Evolutionary conservation across 1,139 yeast species (phyloP).

Genomic region (Lodderomyces beijingensis): DNA sequence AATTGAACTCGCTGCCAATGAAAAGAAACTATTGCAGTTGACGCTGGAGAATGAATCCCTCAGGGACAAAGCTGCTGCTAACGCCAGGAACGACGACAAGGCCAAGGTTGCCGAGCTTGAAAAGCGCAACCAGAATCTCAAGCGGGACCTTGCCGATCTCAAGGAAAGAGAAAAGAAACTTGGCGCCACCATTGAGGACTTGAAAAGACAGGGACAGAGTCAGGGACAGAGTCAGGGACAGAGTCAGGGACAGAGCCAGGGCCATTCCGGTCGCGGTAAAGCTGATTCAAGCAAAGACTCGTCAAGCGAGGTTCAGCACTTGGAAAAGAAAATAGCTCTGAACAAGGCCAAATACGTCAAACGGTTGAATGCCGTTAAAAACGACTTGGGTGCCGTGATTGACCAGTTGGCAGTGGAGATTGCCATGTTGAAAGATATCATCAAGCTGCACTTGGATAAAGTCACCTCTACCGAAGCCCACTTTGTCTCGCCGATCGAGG

Average conservation of each 20-base stretch:
- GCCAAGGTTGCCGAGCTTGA: too few species aligned
- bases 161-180: too few species aligned
- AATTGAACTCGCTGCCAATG: background rate
- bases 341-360: conserved; percentile 7
- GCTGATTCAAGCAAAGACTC: too few species aligned
- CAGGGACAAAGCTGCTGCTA: background rate
- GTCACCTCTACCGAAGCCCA: background rate
- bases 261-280: too few species aligned
- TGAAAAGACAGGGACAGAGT: too few species aligned
- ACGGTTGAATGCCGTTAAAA: conserved; percentile 6
- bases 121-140: too few species aligned
- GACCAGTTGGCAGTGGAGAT: conserved; percentile 8
- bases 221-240: too few species aligned
- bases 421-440: conserved; percentile 7
- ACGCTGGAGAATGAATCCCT: background rate
- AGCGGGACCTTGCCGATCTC: too few species aligned
- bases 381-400: conserved; percentile 6
- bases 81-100: background rate
- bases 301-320: background rate
- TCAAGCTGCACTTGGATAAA: conserved; percentile 2
- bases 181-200: too few species aligned
- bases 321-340: conserved; percentile 6
- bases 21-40: background rate
- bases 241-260: too few species aligned
- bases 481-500: conserved; percentile 1